These are phyloP conservation scores for Coemansia brasiliensis DNA, from an alignment of 192 early-diverging fungal species.

Conservation along the genomic window DNA sequence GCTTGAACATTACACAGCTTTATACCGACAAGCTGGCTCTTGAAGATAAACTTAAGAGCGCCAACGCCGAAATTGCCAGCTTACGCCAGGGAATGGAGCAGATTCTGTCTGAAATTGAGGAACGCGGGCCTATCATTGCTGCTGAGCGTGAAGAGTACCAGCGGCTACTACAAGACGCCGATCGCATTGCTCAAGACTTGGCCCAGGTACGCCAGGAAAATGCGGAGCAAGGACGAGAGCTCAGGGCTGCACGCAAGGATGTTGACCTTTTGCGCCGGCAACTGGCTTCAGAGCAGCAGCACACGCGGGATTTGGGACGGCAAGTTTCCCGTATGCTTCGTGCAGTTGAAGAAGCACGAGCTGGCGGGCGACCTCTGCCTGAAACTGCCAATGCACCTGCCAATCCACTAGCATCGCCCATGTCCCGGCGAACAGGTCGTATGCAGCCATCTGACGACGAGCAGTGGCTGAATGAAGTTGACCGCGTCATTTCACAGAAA, in stretches of 20 bases:
- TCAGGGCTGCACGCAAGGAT: conserved; percentile 38
- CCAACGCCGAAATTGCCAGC: conserved; percentile 51
- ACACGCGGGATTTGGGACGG: conserved; percentile 58
- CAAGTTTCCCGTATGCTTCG: conserved; percentile 61
- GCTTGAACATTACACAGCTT: conserved; percentile 65
- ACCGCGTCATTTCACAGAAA: conserved; percentile 58
- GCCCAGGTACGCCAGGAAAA: conserved; percentile 42
- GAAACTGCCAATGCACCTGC: conserved; percentile 12
- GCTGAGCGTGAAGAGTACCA: conserved; percentile 61
- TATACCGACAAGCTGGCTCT: conserved; percentile 61
- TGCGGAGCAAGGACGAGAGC: conserved; percentile 20
- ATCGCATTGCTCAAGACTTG: conserved; percentile 56
- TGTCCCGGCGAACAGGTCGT: conserved; percentile 10
- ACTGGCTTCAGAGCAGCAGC: conserved; percentile 52
- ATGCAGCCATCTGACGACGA: conserved; percentile 19
- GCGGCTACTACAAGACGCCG: conserved; percentile 53
- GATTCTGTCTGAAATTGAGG: conserved; percentile 61
- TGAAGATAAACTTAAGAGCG: conserved; percentile 51
- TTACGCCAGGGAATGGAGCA: conserved; percentile 60
- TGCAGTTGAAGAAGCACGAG: conserved; percentile 54
- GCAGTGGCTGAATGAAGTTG: conserved; percentile 43
- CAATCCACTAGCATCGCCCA: conserved; percentile 27
- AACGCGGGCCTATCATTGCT: conserved; percentile 60
- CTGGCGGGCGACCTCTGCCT: conserved; percentile 48
- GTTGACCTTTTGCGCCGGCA: conserved; percentile 50